phyloP scores from a whole-genome alignment of 106 monocot species.

The Hemerocallis citrina region DNA sequence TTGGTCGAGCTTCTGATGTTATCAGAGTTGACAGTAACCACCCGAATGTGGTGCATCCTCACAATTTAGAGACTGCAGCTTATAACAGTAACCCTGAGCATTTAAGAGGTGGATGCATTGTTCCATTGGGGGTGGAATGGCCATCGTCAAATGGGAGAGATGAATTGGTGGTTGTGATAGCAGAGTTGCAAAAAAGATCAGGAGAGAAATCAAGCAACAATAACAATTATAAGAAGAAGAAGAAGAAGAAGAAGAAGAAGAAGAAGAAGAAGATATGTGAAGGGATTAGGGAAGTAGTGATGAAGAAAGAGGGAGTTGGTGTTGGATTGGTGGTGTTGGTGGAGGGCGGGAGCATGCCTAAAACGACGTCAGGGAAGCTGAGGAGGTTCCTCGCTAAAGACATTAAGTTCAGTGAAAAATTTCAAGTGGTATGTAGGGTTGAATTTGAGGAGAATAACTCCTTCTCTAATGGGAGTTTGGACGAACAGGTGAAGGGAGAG shows the following conservation, averaged over 20 bases:
- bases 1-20: constrained; percentile 17
- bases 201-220: background rate
- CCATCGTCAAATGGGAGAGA: no score
- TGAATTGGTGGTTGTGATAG: constrained; percentile 12
- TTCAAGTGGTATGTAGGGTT: constrained; percentile 8
- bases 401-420: constrained; percentile 5
- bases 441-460: constrained; percentile 1
- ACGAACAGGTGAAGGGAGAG: background rate
- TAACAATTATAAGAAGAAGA: no score
- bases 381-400: constrained; percentile 20
- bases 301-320: constrained; percentile 22
- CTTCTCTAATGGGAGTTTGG: no score
- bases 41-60: constrained; percentile 7
- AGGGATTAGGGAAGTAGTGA: constrained; percentile 22
- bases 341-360: constrained; percentile 25
- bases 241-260: no score
- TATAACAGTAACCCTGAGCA: constrained; percentile 4
- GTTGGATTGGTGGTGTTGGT: constrained; percentile 22
- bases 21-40: background rate
- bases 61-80: constrained; percentile 30
- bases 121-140: constrained; percentile 1
- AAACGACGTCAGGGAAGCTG: constrained; percentile 43
- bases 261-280: constrained; percentile 13
- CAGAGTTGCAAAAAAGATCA: constrained; percentile 12
- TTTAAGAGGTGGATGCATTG: constrained; percentile 32